A percentile compares a stretch with the other conserved stretches of the same genome.
Conservation (phyloP, 768 basidiomycete species). For the Xerocomellus chrysenteron region DNA sequence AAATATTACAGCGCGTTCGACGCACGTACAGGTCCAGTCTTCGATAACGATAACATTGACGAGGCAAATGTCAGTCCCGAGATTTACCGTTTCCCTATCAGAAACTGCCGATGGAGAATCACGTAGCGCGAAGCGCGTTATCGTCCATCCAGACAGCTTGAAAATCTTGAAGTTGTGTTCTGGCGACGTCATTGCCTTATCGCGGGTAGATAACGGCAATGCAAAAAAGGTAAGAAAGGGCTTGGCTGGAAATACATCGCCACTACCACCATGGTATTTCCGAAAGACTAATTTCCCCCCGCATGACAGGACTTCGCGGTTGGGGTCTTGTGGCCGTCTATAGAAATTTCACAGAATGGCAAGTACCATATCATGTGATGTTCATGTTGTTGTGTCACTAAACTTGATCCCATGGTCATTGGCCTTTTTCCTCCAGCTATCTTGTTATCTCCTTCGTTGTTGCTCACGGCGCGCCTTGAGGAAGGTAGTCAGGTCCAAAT, state of each 20-base stretch:
- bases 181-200: constrained; percentile 66
- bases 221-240: constrained; percentile 36
- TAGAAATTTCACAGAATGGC: constrained; percentile 60
- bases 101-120: constrained; percentile 36
- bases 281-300: constrained; percentile 16
- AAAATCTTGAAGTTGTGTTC: constrained; percentile 62
- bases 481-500: constrained; percentile 50
- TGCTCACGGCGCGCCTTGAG: constrained; percentile 59
- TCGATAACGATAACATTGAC: constrained; percentile 2
- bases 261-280: constrained; percentile 5
- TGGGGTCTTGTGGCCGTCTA: constrained; percentile 76
- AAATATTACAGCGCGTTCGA: not conserved
- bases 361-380: constrained; percentile 28
- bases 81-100: constrained; percentile 41
- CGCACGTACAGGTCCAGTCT: not conserved
- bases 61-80: constrained; percentile 16
- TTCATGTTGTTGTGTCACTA: constrained; percentile 6
- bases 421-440: constrained; percentile 42
- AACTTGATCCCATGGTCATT: constrained; percentile 12
- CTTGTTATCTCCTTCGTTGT: constrained; percentile 52
- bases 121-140: constrained; percentile 61
- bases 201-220: constrained; percentile 35
- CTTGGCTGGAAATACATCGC: constrained; percentile 9
- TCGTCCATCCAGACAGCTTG: constrained; percentile 60
- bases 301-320: constrained; percentile 56